phyloP scores from a whole-genome alignment of 192 early-diverging fungal species.

The Gonapodya sp. region DNA sequence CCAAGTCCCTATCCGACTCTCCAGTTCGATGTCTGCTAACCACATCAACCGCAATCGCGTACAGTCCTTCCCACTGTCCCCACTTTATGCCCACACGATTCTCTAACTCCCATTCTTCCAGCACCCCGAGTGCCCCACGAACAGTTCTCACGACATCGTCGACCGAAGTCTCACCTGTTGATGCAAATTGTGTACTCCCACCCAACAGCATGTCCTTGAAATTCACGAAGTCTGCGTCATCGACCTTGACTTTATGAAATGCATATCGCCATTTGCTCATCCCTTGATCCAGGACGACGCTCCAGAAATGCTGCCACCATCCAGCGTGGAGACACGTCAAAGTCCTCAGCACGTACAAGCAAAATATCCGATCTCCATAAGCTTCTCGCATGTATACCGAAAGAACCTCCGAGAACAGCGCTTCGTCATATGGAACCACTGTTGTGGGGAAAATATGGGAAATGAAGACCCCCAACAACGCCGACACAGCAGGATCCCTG shows the following conservation, averaged over 20 bases:
- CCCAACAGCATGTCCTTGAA: background rate
- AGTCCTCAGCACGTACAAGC: background rate
- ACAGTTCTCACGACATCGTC: background rate
- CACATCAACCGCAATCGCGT: background rate
- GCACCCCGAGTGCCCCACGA: background rate
- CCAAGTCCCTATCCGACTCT: background rate
- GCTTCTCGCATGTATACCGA: background rate
- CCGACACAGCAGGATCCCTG: background rate
- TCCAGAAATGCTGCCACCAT: background rate
- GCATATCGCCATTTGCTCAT: background rate
- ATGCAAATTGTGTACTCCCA: background rate
- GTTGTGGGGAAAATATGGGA: background rate
- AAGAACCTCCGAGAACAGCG: slow-evolving; percentile 2
- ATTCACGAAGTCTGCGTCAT: background rate
- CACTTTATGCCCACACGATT: background rate
- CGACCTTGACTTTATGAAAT: background rate
- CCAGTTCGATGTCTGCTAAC: background rate
- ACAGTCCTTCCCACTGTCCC: background rate
- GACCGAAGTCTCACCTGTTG: background rate
- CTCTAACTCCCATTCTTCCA: background rate
- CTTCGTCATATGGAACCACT: background rate
- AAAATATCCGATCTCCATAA: background rate
- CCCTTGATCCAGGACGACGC: background rate
- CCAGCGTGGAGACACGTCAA: background rate
- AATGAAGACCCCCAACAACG: background rate